Evolutionary conservation across 1,284 basidiomycete species (phyloP).

Genomic region (Cryptococcus sp.): DNA sequence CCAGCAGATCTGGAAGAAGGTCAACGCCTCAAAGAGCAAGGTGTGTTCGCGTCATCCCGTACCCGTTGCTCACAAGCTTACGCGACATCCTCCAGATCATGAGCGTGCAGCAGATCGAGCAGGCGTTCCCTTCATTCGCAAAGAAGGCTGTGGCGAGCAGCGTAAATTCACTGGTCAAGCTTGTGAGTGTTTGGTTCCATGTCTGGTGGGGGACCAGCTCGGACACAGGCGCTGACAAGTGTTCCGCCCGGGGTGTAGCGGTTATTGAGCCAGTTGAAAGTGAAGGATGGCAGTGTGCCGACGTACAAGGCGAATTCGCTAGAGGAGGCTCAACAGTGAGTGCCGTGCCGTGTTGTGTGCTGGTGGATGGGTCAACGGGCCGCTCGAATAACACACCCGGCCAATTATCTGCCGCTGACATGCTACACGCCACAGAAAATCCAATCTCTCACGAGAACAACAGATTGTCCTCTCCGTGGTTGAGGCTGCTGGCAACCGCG

Average conservation of each 20-base stretch:
- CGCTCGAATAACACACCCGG: background rate
- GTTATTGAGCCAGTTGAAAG: constrained; percentile 21
- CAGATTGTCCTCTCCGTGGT: constrained; percentile 32
- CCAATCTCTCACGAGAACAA: constrained; percentile 39
- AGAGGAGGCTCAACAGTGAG: constrained; percentile 38
- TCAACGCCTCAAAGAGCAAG: constrained; percentile 40
- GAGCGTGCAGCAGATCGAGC: constrained; percentile 30
- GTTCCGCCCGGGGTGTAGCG: constrained; percentile 5
- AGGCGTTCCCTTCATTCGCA: constrained; percentile 29
- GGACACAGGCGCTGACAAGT: background rate
- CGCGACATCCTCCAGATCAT: constrained; percentile 22
- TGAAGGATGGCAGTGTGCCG: constrained; percentile 18
- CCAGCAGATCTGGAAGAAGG: constrained; percentile 48
- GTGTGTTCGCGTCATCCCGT: constrained; percentile 16
- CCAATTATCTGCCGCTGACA: background rate
- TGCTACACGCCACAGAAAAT: constrained; percentile 19
- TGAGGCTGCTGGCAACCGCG: constrained; percentile 15
- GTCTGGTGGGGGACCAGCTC: background rate
- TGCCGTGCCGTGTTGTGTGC: background rate
- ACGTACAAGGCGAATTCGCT: constrained; percentile 32
- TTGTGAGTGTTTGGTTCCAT: constrained; percentile 4
- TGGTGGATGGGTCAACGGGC: background rate
- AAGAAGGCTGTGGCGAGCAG: constrained; percentile 22
- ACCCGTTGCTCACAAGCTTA: background rate
- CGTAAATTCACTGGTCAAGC: constrained; percentile 6